These are phyloP conservation scores for Lasiosphaeria miniovina DNA, from an alignment of 495 filamentous ascomycete species.

Conservation along the genomic window DNA sequence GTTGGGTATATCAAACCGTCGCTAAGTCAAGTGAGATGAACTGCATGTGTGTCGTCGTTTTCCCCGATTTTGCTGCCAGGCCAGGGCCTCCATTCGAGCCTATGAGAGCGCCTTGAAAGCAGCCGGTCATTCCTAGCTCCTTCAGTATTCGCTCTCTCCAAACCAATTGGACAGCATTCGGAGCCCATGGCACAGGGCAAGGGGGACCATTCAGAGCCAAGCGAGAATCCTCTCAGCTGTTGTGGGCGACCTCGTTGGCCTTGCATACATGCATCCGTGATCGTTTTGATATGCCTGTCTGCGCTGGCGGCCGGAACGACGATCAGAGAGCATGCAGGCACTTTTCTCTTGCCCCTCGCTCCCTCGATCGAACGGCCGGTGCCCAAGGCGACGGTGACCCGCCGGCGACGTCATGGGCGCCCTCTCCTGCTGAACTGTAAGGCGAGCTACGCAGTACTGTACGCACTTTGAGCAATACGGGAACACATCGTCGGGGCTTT, in stretches of 20 bases:
- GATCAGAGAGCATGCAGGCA: conserved; percentile 5
- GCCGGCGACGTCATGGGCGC: not conserved
- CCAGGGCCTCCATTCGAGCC: conserved; percentile 11
- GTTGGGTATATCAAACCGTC: conserved; percentile 22
- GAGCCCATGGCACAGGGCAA: conserved; percentile 7
- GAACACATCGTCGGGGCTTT: not conserved
- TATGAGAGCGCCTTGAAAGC: conserved; percentile 12
- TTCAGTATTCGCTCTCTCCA: not conserved
- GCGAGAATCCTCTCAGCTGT: conserved; percentile 12
- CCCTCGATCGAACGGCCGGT: not conserved
- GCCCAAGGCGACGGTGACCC: not conserved
- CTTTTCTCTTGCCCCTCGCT: not conserved
- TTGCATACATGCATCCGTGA: conserved; percentile 34
- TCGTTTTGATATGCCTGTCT: conserved; percentile 13
- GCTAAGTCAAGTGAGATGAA: conserved; percentile 42
- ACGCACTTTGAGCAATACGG: too few relatives aligned
- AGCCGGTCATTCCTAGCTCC: conserved; percentile 12
- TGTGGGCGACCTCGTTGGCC: conserved; percentile 35
- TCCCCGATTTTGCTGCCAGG: conserved; percentile 10
- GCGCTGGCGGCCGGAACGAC: conserved; percentile 13
- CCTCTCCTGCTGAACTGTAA: not conserved
- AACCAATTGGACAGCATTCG: conserved; percentile 18
- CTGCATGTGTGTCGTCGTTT: conserved; percentile 33
- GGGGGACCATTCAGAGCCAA: conserved; percentile 4
- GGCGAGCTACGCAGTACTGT: not conserved